Evolutionary conservation across 495 filamentous ascomycete species (phyloP).

Genomic region (Aspergillus cavernicola): DNA sequence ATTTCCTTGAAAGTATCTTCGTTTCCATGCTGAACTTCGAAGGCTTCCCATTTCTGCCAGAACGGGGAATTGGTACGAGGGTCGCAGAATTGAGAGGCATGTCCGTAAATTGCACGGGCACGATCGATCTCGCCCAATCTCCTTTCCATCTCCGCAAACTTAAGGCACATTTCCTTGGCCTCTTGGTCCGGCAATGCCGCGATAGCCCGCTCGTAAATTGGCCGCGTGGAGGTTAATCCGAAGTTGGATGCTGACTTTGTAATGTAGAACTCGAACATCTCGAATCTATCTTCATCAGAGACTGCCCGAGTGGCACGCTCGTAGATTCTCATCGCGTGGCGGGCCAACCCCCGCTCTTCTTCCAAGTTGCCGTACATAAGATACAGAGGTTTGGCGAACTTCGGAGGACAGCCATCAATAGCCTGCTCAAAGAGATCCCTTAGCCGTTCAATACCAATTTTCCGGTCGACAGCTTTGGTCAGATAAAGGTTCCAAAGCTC

Average conservation of each 20-base stretch:
- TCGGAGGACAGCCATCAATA: constrained; percentile 88
- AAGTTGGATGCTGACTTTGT: constrained; percentile 99
- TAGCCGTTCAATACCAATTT: constrained; percentile 90
- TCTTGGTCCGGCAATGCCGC: constrained; percentile 88
- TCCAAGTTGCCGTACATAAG: constrained; percentile 98
- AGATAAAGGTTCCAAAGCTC: constrained; percentile 99
- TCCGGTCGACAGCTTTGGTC: constrained; percentile 93
- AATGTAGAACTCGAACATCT: constrained; percentile 99
- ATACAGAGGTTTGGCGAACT: constrained; percentile 93
- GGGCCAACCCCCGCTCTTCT: constrained; percentile 92
- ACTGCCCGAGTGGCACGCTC: constrained; percentile 95
- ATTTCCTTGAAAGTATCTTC: constrained; percentile 99
- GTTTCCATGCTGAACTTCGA: constrained; percentile 96
- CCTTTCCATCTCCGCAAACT: constrained; percentile 98
- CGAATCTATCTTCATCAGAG: constrained; percentile 87
- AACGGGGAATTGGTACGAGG: constrained; percentile 83
- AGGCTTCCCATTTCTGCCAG: constrained; percentile 96
- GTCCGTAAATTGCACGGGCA: constrained; percentile 90
- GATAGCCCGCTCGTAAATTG: constrained; percentile 96
- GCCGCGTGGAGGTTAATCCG: constrained; percentile 88
- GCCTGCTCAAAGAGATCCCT: constrained; percentile 97
- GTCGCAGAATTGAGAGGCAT: constrained; percentile 96
- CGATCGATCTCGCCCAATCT: constrained; percentile 94
- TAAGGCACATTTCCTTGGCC: constrained; percentile 96
- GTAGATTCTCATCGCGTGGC: constrained; percentile 98